These are phyloP conservation scores for Immersiporthe knoxdaviesiana DNA, from an alignment of 2,329 filamentous ascomycete species.

Conservation along the genomic window DNA sequence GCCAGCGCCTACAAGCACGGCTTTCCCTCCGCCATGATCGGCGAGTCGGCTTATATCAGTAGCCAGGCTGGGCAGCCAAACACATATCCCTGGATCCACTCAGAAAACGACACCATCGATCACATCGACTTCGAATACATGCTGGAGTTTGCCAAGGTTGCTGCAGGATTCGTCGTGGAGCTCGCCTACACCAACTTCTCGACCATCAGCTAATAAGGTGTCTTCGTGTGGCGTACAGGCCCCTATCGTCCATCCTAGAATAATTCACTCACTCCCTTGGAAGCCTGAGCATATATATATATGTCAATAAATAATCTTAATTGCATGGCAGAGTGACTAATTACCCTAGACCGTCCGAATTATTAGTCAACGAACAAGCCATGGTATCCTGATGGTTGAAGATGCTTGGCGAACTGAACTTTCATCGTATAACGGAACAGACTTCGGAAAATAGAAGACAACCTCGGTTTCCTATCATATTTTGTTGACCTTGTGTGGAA, in stretches of 20 bases:
- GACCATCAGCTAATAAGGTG: neutral
- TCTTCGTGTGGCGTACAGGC: too few relatives aligned
- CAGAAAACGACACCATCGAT: constrained; percentile 19
- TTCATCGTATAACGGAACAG: neutral
- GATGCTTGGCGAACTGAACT: neutral
- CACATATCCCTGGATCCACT: constrained; percentile 14
- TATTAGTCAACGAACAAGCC: neutral
- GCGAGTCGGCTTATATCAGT: constrained; percentile 17
- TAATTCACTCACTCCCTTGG: neutral
- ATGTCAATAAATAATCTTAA: neutral
- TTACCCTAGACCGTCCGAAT: neutral
- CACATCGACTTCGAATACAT: constrained; percentile 22
- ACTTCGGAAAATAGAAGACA: neutral
- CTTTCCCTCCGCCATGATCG: constrained; percentile 18
- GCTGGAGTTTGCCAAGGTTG: constrained; percentile 19
- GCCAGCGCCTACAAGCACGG: constrained; percentile 14
- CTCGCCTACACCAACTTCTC: constrained; percentile 20
- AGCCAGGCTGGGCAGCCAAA: neutral
- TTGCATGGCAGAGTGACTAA: neutral
- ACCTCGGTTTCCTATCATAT: neutral
- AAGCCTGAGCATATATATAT: neutral
- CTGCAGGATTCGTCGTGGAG: constrained; percentile 16
- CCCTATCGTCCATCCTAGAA: neutral
- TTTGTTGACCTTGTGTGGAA: neutral
- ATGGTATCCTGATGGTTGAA: neutral